Base-by-base conservation (phyloP, 2,329 filamentous ascomycete species). In the Penicillium sp. region DNA sequence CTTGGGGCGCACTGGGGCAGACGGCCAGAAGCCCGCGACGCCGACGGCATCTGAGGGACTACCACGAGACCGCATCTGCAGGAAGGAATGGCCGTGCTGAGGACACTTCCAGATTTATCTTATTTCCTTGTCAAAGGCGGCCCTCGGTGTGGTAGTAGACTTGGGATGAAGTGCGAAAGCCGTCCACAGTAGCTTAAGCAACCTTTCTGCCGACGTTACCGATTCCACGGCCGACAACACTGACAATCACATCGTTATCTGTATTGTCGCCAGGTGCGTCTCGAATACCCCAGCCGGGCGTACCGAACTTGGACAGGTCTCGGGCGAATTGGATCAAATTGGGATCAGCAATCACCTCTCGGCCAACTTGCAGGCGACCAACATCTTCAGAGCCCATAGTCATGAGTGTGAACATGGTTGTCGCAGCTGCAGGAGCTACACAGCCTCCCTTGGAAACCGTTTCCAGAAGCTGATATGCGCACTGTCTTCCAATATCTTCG, bases 331-430 rank as follows among this genome's bases (percentile, higher is more conserved):
- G 84, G 53, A 99, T 82, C 49, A 91, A 79, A 56, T 90, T 87
- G 69, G 96, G 90, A 2, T 86, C 88, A 0, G 86, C 92, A 42
- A 97, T 75, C 0, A 97, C 85, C 43, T 93, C 89, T 64, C 85
- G 86, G 30, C 92, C 91, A 55, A 99, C 70, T 59, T 90, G 84
- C 61, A 99, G 73, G 55, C 94, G 83, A 4, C 94, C 94, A 13
- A 99, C 91, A 72, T 99, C 94, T 70, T 97, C 94, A 1, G 89
- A 90, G 0, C 94, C 94, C 94, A 99, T 97, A 32, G 92, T 91
- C 94, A 99, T 99, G 59, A 99, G 79, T 16, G 87, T 89, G 49
- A 99, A 74, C 60, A 96, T 81, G 0, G 88, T 93, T 3, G 84
- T 79, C 5, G 87, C 86, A 2, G 90, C 89, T 3, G 88, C 81